Conservation (phyloP, 1,139 yeast species). For the Saccharomyces hybrid region DNA sequence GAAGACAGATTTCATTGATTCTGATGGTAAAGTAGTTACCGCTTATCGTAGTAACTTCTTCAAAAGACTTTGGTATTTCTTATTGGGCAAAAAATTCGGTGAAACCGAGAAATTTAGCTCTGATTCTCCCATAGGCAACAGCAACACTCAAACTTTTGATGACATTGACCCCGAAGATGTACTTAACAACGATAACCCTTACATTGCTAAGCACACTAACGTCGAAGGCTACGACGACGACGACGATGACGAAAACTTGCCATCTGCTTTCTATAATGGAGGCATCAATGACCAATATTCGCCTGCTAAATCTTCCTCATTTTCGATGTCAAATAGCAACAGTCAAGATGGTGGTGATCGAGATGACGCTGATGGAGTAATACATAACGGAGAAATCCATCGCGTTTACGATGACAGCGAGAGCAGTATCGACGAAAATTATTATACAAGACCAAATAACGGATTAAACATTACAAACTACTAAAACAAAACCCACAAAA, state of each 20-base stretch:
- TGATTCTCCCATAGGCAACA: conserved; percentile 2
- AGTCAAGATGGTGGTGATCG: background rate
- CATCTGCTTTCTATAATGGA: background rate
- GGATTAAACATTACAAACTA: background rate
- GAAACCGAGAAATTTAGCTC: conserved; percentile 3
- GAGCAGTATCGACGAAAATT: background rate
- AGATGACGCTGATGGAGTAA: background rate
- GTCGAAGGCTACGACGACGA: conserved; percentile 1
- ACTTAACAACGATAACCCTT: background rate
- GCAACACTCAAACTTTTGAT: background rate
- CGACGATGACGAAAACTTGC: conserved; percentile 1
- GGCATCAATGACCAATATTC: background rate
- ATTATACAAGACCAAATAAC: background rate
- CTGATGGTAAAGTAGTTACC: conserved; percentile 36
- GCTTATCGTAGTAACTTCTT: conserved; percentile 17
- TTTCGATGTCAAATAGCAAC: background rate
- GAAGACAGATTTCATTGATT: conserved; percentile 33
- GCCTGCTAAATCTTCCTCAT: background rate
- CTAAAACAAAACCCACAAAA: background rate
- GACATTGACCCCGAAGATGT: conserved; percentile 1
- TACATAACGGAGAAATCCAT: background rate
- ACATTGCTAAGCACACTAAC: background rate
- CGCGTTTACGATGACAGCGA: background rate
- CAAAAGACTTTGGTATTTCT: conserved; percentile 2
- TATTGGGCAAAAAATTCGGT: conserved; percentile 2